Evolutionary conservation across 257 asterid species (phyloP), one percentile per base, ranked within the genome.

Genomic region (Leonotis leonurus): DNA sequence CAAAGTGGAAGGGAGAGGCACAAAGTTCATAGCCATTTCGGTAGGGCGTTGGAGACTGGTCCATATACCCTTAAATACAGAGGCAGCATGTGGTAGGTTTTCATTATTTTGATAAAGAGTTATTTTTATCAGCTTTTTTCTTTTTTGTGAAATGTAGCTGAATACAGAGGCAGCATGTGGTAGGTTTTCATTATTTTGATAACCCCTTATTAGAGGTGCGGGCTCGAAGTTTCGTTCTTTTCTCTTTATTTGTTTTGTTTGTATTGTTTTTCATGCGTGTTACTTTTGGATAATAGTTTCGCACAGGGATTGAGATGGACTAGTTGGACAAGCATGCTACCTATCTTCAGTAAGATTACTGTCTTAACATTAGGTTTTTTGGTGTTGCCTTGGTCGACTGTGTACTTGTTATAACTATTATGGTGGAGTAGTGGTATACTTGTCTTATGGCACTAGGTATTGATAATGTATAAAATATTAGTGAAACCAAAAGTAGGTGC

Each of bases 31-130:
- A 92, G 83, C 77, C 99, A 92, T 81, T 92, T 92, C 46, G 97
- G 96, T 25, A 84, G 99, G 78, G 78, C 93, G 37, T 81, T 92
- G 76, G 99, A 92, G 83, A 85, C 85, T 56, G 99, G 99, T 13
- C 99, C 99, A 0, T 92, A 92, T 51, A 72, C 97, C 4, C 85
- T 92, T 35, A 92, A 89, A 79, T 89, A 85, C 76, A 74, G 95
- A 16, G 97, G 99, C 73, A 92, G 99, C 80, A 86, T 89, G 95
- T 92, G 99, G 99, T 91, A 70, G 70, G 87, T 85, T 70, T 64
- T 54, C 64, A 33, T 53, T 29, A 11, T 40, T 36, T 40, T 50
- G 29, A 60, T 70, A 18, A 39, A 18, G 56, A 29, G 35, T 30
- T 33, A 22, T 61, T 73, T 62, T 55, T 43, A 11, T 40, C 35